A percentile compares a stretch with the other conserved stretches of the same genome.
phyloP scores from a whole-genome alignment of 371 early-diverging fungal species.

The Coemansia sp. region DNA sequence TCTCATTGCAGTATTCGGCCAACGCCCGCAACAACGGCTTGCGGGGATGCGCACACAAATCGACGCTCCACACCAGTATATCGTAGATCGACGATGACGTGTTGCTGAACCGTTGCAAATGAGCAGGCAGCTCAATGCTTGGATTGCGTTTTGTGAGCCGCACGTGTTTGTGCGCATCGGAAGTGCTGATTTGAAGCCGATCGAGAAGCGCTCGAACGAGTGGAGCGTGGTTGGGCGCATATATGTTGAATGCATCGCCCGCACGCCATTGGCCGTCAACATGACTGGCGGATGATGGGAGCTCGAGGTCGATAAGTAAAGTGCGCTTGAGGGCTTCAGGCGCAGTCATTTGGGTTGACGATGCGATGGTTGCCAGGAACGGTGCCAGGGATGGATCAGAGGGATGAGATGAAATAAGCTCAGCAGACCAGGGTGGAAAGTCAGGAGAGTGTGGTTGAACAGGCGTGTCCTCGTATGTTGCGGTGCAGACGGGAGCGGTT shows the following conservation, averaged over 20 bases:
- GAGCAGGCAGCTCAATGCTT: constrained; percentile 58
- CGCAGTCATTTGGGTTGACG: constrained; percentile 57
- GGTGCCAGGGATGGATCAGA: constrained; percentile 14
- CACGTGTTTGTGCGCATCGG: constrained; percentile 11
- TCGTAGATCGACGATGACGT: constrained; percentile 23
- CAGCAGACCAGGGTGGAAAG: constrained; percentile 39
- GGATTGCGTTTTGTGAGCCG: constrained; percentile 7
- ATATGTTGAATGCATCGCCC: constrained; percentile 85
- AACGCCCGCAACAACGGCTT: constrained; percentile 79
- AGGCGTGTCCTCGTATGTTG: neutral
- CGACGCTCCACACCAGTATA: constrained; percentile 32
- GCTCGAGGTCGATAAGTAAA: constrained; percentile 66
- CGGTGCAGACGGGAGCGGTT: constrained; percentile 57
- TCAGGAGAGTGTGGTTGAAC: too few relatives aligned
- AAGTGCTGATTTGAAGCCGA: constrained; percentile 41
- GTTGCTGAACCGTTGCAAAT: constrained; percentile 56
- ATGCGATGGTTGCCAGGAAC: constrained; percentile 21
- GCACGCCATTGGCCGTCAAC: constrained; percentile 52
- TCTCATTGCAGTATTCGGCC: constrained; percentile 70
- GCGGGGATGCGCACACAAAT: constrained; percentile 56
- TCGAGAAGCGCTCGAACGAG: constrained; percentile 59
- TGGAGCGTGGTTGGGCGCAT: constrained; percentile 70
- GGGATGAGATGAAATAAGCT: constrained; percentile 17
- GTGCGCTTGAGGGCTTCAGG: constrained; percentile 71
- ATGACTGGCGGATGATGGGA: constrained; percentile 23